phyloP scores from a whole-genome alignment of 495 filamentous ascomycete genomes.

The Penicillium malachiteum region DNA sequence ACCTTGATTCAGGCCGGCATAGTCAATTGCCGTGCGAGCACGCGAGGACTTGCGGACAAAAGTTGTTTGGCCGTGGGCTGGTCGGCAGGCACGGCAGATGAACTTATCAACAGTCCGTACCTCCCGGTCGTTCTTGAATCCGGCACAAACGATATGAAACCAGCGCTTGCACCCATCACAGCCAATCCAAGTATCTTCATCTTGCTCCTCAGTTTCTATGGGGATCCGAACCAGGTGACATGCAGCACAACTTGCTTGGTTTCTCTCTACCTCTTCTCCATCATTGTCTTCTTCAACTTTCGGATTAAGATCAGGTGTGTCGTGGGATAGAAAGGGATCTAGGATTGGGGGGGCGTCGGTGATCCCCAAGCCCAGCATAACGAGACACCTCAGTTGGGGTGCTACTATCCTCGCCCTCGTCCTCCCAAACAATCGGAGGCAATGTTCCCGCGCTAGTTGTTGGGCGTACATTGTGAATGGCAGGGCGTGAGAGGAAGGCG shows the following conservation, averaged over 20 bases:
- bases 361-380: conserved; percentile 7
- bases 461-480: conserved; percentile 37
- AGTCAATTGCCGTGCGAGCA: conserved; percentile 71
- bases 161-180: conserved; percentile 75
- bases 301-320: conserved; percentile 16
- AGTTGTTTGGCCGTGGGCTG: conserved; percentile 62
- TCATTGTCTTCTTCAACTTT: conserved; percentile 38
- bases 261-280: conserved; percentile 29
- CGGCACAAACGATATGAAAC: conserved; percentile 73
- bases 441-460: conserved; percentile 44
- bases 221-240: conserved; percentile 52
- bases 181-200: conserved; percentile 65
- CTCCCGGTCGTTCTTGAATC: conserved; percentile 68
- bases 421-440: conserved; percentile 38
- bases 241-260: conserved; percentile 49
- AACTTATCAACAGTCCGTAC: conserved; percentile 72
- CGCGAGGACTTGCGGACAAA: conserved; percentile 62
- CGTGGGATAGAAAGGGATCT: not conserved
- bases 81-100: conserved; percentile 61
- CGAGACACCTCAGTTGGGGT: conserved; percentile 11
- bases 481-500: conserved; percentile 39
- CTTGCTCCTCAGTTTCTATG: conserved; percentile 45
- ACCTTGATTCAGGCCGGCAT: conserved; percentile 73
- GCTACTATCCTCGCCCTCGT: conserved; percentile 31
- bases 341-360: not conserved